phyloP scores from a whole-genome alignment of 208 protist genomes.

The Trypanosoma rangeli region DNA sequence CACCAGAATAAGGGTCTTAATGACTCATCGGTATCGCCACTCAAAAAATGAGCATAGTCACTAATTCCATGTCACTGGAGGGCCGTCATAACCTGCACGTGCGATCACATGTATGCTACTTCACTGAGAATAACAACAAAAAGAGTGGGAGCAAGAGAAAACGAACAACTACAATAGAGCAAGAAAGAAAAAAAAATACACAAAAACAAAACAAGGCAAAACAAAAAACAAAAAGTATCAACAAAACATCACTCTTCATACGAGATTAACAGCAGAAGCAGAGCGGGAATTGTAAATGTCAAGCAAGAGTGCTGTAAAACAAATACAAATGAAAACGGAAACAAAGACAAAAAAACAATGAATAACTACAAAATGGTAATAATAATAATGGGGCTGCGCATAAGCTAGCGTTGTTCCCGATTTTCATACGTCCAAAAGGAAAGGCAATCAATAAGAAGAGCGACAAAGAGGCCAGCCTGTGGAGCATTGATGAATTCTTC shows the following conservation, averaged over 20 bases:
- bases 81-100: background rate
- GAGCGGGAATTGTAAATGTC: background rate
- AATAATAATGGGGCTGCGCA: background rate
- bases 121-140: background rate
- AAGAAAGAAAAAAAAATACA: too few species aligned
- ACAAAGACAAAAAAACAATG: slow-evolving; percentile 3
- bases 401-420: slow-evolving; percentile 54
- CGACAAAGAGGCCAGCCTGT: slow-evolving; percentile 81
- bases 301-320: background rate
- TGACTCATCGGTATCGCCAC: background rate
- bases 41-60: background rate
- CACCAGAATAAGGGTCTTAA: slow-evolving; percentile 36
- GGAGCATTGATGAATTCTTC: slow-evolving; percentile 81
- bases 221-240: background rate
- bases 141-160: slow-evolving; percentile 1
- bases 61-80: background rate
- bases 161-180: background rate
- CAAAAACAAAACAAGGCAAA: background rate
- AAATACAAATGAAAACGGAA: background rate
- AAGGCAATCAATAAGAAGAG: slow-evolving; percentile 87
- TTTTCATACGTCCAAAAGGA: slow-evolving; percentile 92
- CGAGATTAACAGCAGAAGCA: background rate
- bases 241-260: background rate
- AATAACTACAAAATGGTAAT: background rate
- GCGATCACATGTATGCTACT: background rate